Evolutionary conservation across 2,329 filamentous ascomycete genomes (phyloP).

Genomic region (Colletotrichum eleusines): DNA sequence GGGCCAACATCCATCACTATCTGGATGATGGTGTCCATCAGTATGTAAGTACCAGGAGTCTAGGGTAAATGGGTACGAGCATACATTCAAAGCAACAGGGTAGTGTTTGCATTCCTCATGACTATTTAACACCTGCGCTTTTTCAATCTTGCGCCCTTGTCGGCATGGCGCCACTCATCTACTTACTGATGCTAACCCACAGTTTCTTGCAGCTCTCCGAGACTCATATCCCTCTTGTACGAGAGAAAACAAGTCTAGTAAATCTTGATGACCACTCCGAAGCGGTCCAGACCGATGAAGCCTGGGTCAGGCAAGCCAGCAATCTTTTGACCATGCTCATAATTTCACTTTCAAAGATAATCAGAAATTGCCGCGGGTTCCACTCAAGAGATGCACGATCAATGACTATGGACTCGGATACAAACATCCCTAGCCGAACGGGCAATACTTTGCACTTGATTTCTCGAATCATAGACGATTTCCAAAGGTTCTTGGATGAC

Average conservation of each 20-base stretch:
- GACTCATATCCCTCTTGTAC: not conserved
- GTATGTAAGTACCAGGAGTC: not conserved
- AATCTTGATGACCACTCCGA: not conserved
- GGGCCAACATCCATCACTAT: not conserved
- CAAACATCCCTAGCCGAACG: not conserved
- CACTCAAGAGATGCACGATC: not conserved
- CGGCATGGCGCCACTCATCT: not conserved
- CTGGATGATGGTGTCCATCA: not conserved
- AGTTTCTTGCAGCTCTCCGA: not conserved
- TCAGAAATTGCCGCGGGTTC: not conserved
- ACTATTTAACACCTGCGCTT: not conserved
- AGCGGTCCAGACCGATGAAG: slow-evolving; percentile 1
- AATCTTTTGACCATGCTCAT: not conserved
- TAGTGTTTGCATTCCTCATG: not conserved
- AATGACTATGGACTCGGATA: not conserved
- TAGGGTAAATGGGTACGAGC: too few species aligned
- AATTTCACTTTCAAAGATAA: not conserved
- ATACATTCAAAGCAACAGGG: too few species aligned
- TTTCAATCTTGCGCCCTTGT: not conserved
- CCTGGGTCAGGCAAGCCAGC: slow-evolving; percentile 6
- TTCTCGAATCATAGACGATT: not conserved
- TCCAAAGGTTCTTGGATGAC: not conserved
- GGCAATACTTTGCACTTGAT: not conserved
- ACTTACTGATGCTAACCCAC: not conserved
- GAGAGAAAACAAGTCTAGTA: not conserved